A percentile compares a stretch with the other conserved stretches of the same genome.
phyloP scores from a whole-genome alignment of 805 yeast genomes.

The Myxozyma vanderwaltii region DNA sequence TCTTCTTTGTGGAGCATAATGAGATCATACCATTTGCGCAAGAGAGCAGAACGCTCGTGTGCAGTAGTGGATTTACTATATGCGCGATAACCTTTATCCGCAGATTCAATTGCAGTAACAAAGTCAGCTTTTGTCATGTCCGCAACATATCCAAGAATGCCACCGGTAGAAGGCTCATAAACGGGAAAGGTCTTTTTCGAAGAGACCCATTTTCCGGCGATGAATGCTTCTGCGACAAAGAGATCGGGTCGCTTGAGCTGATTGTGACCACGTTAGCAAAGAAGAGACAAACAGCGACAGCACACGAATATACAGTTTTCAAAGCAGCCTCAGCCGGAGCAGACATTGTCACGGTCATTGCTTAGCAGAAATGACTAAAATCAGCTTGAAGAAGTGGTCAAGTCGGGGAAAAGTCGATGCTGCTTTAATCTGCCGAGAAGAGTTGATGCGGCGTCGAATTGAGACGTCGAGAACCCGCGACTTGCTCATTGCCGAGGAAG shows the following conservation, averaged over 20 bases:
- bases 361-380: not conserved
- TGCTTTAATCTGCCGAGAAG: not conserved
- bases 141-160: constrained; percentile 57
- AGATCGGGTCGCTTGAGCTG: constrained; percentile 25
- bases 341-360: constrained; percentile 6
- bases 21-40: constrained; percentile 56
- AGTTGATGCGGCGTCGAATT: not conserved
- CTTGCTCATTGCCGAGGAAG: constrained; percentile 1
- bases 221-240: constrained; percentile 15
- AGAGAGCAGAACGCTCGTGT: constrained; percentile 58
- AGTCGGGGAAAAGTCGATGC: not conserved
- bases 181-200: constrained; percentile 39
- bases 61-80: constrained; percentile 57
- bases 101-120: constrained; percentile 54
- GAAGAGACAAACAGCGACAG: not conserved
- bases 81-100: constrained; percentile 47
- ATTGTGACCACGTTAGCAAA: not conserved
- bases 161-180: constrained; percentile 75
- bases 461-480: constrained; percentile 9
- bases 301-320: constrained; percentile 4
- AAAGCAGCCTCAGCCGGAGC: constrained; percentile 7
- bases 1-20: constrained; percentile 64
- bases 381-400: not conserved
- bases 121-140: constrained; percentile 55
- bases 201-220: constrained; percentile 27